phyloP scores from a whole-genome alignment of 495 filamentous ascomycete genomes.

The Daldinia loculata region DNA sequence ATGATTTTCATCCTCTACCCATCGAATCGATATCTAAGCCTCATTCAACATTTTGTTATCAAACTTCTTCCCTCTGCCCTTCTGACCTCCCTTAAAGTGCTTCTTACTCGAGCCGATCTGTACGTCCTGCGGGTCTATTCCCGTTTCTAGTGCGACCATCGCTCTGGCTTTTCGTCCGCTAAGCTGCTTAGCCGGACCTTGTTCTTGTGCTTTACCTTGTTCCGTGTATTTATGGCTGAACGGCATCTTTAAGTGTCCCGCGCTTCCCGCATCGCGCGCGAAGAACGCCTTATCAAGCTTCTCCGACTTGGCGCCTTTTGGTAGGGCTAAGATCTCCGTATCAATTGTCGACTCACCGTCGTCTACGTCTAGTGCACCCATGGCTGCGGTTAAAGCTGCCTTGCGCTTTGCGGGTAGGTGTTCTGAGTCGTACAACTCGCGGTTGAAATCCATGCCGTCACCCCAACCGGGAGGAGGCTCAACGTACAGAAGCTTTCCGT shows the following conservation, averaged over 20 bases:
- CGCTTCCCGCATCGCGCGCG: conserved; percentile 65
- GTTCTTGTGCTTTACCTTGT: conserved; percentile 64
- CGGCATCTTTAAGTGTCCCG: conserved; percentile 76
- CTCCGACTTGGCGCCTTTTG: conserved; percentile 72
- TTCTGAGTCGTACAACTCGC: conserved; percentile 80
- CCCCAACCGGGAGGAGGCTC: conserved; percentile 83
- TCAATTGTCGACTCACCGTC: conserved; percentile 53
- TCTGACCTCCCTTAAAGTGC: conserved; percentile 85
- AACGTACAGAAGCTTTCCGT: conserved; percentile 91
- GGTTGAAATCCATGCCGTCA: conserved; percentile 81
- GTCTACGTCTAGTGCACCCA: conserved; percentile 53
- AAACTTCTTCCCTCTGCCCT: conserved; percentile 63
- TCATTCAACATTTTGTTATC: conserved; percentile 45
- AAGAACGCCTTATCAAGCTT: conserved; percentile 90
- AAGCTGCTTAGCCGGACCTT: conserved; percentile 68
- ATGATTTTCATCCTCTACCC: not conserved
- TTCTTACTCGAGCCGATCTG: conserved; percentile 80
- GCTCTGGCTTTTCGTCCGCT: conserved; percentile 84
- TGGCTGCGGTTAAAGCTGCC: conserved; percentile 61
- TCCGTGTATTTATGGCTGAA: conserved; percentile 89
- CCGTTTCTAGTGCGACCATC: conserved; percentile 85
- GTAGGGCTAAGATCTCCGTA: conserved; percentile 57
- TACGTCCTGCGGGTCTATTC: conserved; percentile 84
- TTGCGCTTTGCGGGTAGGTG: conserved; percentile 80
- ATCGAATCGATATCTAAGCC: not conserved